These are phyloP conservation scores for Debaryomyces fabryi DNA, from an alignment of 1,139 yeast species.

Conservation along the genomic window DNA sequence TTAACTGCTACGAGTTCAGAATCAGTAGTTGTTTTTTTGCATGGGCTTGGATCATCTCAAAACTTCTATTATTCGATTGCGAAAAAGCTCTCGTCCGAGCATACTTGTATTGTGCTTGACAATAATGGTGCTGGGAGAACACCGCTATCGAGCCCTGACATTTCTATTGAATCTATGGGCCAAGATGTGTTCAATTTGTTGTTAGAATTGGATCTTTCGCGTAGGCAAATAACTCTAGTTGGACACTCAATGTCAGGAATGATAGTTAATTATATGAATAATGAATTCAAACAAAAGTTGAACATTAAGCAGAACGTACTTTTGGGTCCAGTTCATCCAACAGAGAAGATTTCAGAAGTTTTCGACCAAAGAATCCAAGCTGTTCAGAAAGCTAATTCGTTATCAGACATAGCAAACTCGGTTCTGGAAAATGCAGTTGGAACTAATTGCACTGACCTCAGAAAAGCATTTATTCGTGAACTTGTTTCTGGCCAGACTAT, in stretches of 20 bases:
- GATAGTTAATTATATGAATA: conserved; percentile 22
- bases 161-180: conserved; percentile 21
- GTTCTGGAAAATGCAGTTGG: conserved; percentile 27
- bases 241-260: conserved; percentile 36
- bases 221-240: conserved; percentile 18
- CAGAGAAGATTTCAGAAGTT: conserved; percentile 15
- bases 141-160: conserved; percentile 11
- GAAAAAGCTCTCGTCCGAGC: conserved; percentile 14
- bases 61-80: conserved; percentile 26
- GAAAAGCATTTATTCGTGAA: conserved; percentile 25
- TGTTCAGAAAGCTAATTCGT: conserved; percentile 14
- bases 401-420: conserved; percentile 20
- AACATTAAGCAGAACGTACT: conserved; percentile 19
- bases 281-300: conserved; percentile 8
- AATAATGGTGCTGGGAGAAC: conserved; percentile 28
- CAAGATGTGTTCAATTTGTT: conserved; percentile 21
- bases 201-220: conserved; percentile 15
- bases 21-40: conserved; percentile 20
- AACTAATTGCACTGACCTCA: conserved; percentile 15
- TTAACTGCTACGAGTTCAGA: conserved; percentile 3
- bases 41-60: conserved; percentile 32
- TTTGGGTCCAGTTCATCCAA: conserved; percentile 30
- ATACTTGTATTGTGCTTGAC: conserved; percentile 25
- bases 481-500: conserved; percentile 22
- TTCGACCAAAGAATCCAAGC: conserved; percentile 20